Percentiles rank a stretch among this genome's conserved stretches.
These are phyloP conservation scores for Leptomonas seymouri DNA, from an alignment of 208 protist genomes.

Conservation along the genomic window DNA sequence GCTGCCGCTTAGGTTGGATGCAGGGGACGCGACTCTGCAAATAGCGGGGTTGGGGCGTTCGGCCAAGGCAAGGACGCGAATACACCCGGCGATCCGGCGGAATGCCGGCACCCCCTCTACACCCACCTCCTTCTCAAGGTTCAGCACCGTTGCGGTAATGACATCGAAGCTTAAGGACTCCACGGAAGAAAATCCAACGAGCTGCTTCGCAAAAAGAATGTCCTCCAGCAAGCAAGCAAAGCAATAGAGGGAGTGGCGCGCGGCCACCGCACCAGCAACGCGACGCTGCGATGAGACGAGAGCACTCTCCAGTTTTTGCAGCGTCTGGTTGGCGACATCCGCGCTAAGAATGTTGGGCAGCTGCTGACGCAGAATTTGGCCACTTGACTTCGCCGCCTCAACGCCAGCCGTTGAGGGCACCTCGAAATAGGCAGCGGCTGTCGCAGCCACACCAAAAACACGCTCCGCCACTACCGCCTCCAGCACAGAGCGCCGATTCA, in stretches of 20 bases:
- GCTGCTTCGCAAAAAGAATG: constrained; percentile 40
- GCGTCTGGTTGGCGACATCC: constrained; percentile 14
- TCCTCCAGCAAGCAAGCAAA: constrained; percentile 42
- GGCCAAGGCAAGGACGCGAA: constrained; percentile 34
- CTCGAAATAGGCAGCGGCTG: constrained; percentile 27
- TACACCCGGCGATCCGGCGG: constrained; percentile 22
- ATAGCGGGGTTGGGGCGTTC: constrained; percentile 22
- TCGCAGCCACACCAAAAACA: constrained; percentile 20
- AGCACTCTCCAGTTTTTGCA: constrained; percentile 27
- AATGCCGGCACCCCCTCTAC: constrained; percentile 19
- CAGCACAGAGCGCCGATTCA: constrained; percentile 32
- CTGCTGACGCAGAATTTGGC: constrained; percentile 28
- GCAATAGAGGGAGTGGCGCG: constrained; percentile 25
- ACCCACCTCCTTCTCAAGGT: constrained; percentile 33
- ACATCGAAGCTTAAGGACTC: constrained; percentile 48
- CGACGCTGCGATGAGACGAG: constrained; percentile 26
- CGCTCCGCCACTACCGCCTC: constrained; percentile 31
- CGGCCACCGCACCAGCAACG: constrained; percentile 4
- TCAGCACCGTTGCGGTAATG: constrained; percentile 34
- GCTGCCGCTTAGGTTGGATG: constrained; percentile 15
- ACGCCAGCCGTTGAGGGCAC: constrained; percentile 22
- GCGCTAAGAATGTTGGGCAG: constrained; percentile 26
- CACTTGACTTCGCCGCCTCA: constrained; percentile 25
- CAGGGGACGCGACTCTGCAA: background rate
- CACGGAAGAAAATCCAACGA: constrained; percentile 28